These are phyloP conservation scores for Tetrahymena thermophila DNA, from an alignment of 73 alveolate genomes.

Conservation along the genomic window DNA sequence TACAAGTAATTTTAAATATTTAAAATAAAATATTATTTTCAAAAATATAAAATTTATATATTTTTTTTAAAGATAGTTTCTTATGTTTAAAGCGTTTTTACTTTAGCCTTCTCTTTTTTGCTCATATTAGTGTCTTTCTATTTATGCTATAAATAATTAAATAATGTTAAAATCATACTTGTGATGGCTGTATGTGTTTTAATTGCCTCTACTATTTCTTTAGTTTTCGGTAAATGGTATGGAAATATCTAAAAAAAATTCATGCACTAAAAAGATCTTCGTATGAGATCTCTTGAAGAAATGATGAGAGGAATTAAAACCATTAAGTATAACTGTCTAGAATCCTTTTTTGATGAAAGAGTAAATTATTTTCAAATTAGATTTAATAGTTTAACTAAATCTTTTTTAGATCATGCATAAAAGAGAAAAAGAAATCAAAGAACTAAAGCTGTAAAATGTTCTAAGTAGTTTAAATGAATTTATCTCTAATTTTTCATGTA, in stretches of 20 bases:
- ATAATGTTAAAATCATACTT: not conserved
- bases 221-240: conserved; percentile 1
- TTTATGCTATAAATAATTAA: not conserved
- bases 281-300: conserved; percentile 27
- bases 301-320: not conserved
- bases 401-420: not conserved
- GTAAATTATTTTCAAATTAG: not conserved
- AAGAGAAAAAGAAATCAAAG: not conserved
- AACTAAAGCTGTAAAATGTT: not conserved
- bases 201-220: not conserved
- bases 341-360: conserved; percentile 6
- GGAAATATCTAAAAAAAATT: not conserved
- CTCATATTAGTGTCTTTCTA: not conserved
- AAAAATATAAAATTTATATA: not conserved
- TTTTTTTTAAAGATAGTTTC: not conserved
- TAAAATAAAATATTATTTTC: no score
- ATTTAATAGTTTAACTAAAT: not conserved
- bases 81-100: not conserved
- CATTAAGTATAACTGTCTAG: conserved; percentile 10
- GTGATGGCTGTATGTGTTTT: not conserved
- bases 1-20: not conserved
- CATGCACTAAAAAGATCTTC: conserved; percentile 20
- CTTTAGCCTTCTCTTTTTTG: not conserved
- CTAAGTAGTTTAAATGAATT: not conserved
- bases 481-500: not conserved